Base-by-base conservation (phyloP, 2,329 filamentous ascomycete species). In the Trichoderma oligosporum region DNA sequence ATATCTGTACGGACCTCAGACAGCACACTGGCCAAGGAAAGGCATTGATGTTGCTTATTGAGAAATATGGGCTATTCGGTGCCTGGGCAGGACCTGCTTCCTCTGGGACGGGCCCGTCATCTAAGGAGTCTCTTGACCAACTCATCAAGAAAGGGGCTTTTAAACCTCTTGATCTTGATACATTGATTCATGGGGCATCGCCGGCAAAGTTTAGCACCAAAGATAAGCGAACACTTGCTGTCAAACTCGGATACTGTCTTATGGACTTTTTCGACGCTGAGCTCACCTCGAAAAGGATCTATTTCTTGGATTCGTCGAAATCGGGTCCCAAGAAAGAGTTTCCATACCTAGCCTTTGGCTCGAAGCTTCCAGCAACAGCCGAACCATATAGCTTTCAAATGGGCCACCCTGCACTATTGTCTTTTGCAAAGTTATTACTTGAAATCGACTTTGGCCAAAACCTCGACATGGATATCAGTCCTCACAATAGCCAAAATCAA, bases 191-290 rank as follows among this genome's bases (percentile, higher is more conserved):
- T 11, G 42, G 31, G 4, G 6, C 52, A 7, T 24, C 38, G 7
- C 24, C 29, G 2, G 12, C 44, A 7, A 45, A 33, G 5, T 60
- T 55, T 7, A 56, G 42, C 42, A 25, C 18, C 2, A 38, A 11
- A 29, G 56, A 60, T 3, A 60, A 55, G 29, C 36, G 58, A 24
- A 24, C 49, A 7, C 57, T 60, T 2, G 58, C 58, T 2, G 58
- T 60, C 27, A 54, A 55, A 20, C 44, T 60, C 5, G 58, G 58
- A 2, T 58, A 41, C 12, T 58, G 48, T 14, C 56, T 60, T 3
- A 58, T 60, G 58, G 58, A 60, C 9, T 60, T 60, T 14, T 60
- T 60, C 20, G 48, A 60, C 11, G 58, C 41, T 12, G 36, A 60
- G 2, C n/a, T 60, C 7, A 27, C 9, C 22, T 49, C 58, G 7